Base-by-base conservation (phyloP, 768 basidiomycete genomes). In the Hygrophorus russula region DNA sequence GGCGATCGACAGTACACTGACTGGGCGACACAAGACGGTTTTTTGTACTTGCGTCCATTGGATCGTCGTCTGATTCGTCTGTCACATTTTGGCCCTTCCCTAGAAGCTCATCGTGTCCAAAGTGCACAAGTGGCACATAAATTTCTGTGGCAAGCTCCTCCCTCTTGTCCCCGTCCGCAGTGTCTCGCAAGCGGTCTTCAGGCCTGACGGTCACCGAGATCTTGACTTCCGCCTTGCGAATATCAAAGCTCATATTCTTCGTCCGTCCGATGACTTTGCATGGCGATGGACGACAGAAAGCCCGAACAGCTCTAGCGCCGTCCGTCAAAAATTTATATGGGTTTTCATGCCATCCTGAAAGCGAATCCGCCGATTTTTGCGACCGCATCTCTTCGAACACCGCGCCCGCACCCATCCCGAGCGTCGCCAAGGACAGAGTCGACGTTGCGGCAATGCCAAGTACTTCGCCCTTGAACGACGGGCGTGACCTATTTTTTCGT, bases 121-220 rank as follows among this genome's bases (percentile, higher is more conserved):
- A 99, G 58, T 99, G 96, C 14, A 94, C 80, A 39, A 90, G 68
- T 4, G 96, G 96, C 1, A 98, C 59, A 58, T 74, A 99, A 15
- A 98, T 80, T 68, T 96, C 96, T 14, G 91, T 97, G n/a, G 80
- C 71, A 1, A 76, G 62, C 20, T 57, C 58, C 13, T 67, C 65
- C 2, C 59, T 57, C 5, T 55, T 54, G 13, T 59, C 60, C 1
- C 64, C 66, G 4, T 59, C 52, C 12, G 49, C 49, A 1, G 46
- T 41, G 18, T 47, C 46, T 0, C 62, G 61, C 17, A 63, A 24
- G 7, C 24, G 59, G 55, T 92, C 88, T 20, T 75, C 74, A 4
- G 74, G 49, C 0, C 63, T 56, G 11, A 94, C 87, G 18, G 60
- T 59, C 2, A 96, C 74, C 11, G 69, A 69, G 30, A 89, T 65